Percentiles rank a stretch among this genome's conserved stretches.
phyloP scores from a whole-genome alignment of 305 asterid species.

The Coffea humblotiana region DNA sequence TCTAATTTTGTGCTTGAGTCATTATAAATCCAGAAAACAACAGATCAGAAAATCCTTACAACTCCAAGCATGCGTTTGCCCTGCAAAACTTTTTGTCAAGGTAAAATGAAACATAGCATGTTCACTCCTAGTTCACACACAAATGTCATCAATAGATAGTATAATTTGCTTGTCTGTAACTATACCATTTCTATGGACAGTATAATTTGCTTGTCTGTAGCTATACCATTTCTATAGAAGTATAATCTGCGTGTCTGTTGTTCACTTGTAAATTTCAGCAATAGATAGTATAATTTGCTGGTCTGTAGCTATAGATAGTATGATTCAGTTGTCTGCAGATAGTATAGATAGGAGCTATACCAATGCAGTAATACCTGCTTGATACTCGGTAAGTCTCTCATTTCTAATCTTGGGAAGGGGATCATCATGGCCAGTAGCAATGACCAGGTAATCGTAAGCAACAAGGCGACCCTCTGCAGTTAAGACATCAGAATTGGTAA shows the following conservation, averaged over 20 bases:
- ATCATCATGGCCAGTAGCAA: slow-evolving; percentile 79
- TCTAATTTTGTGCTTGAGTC: neutral
- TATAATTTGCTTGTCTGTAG: too few relatives aligned
- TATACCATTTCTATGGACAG: too few relatives aligned
- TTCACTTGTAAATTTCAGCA: neutral
- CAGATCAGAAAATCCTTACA: neutral
- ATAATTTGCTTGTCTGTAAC: neutral
- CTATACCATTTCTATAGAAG: too few relatives aligned
- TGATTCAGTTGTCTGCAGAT: too few relatives aligned
- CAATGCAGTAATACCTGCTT: slow-evolving; percentile 40
- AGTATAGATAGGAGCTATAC: too few relatives aligned
- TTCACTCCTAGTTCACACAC: neutral
- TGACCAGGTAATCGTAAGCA: slow-evolving; percentile 70
- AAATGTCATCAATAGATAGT: neutral
- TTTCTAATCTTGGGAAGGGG: slow-evolving; percentile 45
- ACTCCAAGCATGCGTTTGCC: neutral
- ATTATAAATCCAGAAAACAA: neutral
- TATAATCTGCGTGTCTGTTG: too few relatives aligned
- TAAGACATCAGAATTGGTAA: slow-evolving; percentile 56
- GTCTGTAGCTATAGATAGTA: neutral
- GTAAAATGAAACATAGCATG: neutral
- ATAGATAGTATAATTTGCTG: neutral
- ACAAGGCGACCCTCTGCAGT: slow-evolving; percentile 59
- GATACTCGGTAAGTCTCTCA: slow-evolving; percentile 53
- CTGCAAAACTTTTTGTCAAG: neutral